These are phyloP conservation scores for Coemansia interrupta DNA, from an alignment of 192 early-diverging fungal species.

Conservation along the genomic window DNA sequence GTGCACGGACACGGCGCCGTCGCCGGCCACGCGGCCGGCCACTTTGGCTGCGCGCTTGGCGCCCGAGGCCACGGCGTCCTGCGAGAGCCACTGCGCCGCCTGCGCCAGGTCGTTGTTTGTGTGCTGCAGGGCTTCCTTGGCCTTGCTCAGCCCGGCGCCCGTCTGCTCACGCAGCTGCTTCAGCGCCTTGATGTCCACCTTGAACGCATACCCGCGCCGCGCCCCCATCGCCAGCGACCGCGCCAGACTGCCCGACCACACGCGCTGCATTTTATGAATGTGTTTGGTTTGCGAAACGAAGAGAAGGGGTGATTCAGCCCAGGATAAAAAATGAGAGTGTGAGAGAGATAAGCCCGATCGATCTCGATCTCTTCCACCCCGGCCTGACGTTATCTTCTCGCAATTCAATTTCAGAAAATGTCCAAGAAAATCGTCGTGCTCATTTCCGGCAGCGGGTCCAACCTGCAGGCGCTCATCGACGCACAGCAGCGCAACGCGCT, in stretches of 20 bases:
- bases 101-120: constrained; percentile 67
- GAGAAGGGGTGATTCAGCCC: no score
- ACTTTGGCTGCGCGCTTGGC: constrained; percentile 81
- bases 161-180: constrained; percentile 75
- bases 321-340: background rate
- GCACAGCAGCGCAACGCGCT: constrained; percentile 56
- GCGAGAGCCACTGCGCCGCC: constrained; percentile 78
- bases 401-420: background rate
- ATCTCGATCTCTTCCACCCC: no score
- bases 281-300: no score
- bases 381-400: background rate
- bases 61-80: constrained; percentile 67
- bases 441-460: constrained; percentile 91
- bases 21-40: constrained; percentile 66
- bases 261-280: background rate
- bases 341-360: no score
- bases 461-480: constrained; percentile 96
- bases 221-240: background rate
- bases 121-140: constrained; percentile 77
- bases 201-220: constrained; percentile 29
- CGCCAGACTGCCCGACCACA: background rate
- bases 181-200: constrained; percentile 61
- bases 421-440: constrained; percentile 75
- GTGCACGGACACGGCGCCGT: constrained; percentile 67
- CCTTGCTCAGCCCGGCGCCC: constrained; percentile 74